These are phyloP conservation scores for Aspergillus fructus DNA, from an alignment of 2,329 filamentous ascomycete genomes.

Conservation along the genomic window DNA sequence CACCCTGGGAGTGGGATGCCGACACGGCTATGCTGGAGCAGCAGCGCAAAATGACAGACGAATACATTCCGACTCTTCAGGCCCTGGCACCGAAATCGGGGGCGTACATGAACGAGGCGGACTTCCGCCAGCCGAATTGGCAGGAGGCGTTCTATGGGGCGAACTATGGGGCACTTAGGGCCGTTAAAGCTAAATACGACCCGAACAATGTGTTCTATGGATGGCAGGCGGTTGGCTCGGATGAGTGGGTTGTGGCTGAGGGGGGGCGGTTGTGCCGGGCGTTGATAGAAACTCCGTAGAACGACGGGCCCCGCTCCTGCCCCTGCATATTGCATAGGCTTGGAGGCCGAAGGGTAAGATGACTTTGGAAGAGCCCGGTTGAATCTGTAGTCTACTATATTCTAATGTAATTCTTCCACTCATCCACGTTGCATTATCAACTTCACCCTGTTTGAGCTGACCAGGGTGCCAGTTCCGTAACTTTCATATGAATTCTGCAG, in stretches of 20 bases:
- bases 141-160: constrained; percentile 10
- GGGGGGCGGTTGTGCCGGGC: neutral
- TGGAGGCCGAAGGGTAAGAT: no score
- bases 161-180: constrained; percentile 6
- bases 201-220: constrained; percentile 11
- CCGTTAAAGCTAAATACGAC: constrained; percentile 11
- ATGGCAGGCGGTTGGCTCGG: constrained; percentile 5
- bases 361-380: no score
- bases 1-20: constrained; percentile 40
- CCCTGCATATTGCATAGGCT: neutral
- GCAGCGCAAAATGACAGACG: constrained; percentile 41
- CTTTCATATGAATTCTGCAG: no score
- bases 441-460: no score
- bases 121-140: constrained; percentile 9
- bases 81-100: constrained; percentile 34
- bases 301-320: no score
- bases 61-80: constrained; percentile 37
- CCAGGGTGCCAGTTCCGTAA: no score
- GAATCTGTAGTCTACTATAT: no score
- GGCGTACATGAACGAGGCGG: constrained; percentile 13
- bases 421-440: no score
- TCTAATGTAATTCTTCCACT: no score
- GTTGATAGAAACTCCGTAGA: neutral
- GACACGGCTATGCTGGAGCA: constrained; percentile 32
- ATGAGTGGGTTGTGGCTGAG: constrained; percentile 2